phyloP scores from a whole-genome alignment of 2,329 filamentous ascomycete genomes.

The Colletotrichum truncatum region DNA sequence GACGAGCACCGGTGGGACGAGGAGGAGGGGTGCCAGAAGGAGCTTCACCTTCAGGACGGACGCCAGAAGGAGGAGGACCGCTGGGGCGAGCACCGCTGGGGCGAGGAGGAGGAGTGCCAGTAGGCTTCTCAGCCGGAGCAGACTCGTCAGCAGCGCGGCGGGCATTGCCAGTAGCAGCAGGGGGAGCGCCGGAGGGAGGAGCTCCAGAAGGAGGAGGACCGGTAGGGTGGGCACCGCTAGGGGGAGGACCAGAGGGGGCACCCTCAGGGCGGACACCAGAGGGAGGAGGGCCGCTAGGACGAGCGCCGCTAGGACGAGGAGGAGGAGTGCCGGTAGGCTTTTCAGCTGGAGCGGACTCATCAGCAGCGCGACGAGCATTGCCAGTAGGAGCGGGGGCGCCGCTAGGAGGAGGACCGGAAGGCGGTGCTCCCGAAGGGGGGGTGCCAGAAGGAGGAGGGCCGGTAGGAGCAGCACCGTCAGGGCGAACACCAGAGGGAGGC shows the following conservation, averaged over 20 bases:
- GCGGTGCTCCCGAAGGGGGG: slow-evolving; percentile 1
- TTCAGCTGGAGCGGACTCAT: not conserved
- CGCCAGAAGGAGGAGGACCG: slow-evolving; percentile 4
- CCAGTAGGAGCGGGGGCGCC: slow-evolving; percentile 7
- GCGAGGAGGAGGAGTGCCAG: not conserved
- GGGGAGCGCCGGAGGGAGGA: not conserved
- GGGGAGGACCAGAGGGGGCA: not conserved
- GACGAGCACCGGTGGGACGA: not conserved
- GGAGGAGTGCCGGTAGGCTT: slow-evolving; percentile 1
- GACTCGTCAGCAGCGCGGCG: not conserved
- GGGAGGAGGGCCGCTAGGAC: not conserved
- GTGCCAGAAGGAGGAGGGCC: not conserved
- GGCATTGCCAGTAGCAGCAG: not conserved
- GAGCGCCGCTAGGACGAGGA: not conserved
- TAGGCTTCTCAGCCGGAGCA: not conserved
- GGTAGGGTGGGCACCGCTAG: not conserved
- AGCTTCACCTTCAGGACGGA: not conserved
- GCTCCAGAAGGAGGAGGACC: not conserved
- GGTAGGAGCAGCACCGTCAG: not conserved
- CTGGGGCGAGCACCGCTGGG: not conserved
- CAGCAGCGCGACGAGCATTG: slow-evolving; percentile 4
- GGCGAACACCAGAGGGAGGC: slow-evolving; percentile 3
- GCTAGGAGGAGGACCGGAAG: slow-evolving; percentile 2
- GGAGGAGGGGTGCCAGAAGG: slow-evolving; percentile 6
- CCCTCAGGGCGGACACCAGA: not conserved